These are phyloP conservation scores for Cajanus cajan DNA, from an alignment of 306 rosid species.

Conservation along the genomic window DNA sequence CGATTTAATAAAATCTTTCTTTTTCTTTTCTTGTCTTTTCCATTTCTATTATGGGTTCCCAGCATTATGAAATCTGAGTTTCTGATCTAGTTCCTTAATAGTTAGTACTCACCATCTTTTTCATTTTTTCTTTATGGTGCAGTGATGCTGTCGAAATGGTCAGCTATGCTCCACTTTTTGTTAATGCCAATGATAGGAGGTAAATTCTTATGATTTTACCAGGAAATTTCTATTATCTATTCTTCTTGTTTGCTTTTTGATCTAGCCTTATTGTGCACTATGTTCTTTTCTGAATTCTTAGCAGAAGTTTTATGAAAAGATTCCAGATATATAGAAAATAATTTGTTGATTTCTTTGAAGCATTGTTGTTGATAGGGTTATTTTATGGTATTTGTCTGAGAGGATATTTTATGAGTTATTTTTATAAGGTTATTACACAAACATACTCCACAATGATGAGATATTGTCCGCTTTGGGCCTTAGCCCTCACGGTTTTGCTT, in stretches of 20 bases:
- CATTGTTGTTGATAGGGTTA: no score
- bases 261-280: not conserved
- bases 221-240: not conserved
- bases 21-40: no score
- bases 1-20: not conserved
- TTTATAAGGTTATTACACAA: no score
- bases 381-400: no score
- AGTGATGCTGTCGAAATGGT: constrained; percentile 79
- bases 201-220: constrained; percentile 24
- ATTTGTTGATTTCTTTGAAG: not conserved
- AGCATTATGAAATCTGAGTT: constrained; percentile 7
- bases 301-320: not conserved
- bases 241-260: not conserved
- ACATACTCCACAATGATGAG: no score
- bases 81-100: constrained; percentile 18
- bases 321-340: not conserved
- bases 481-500: no score
- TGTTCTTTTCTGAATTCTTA: not conserved
- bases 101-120: constrained; percentile 27
- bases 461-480: no score
- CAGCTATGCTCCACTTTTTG: constrained; percentile 98
- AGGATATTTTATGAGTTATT: no score
- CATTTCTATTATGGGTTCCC: not conserved
- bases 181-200: constrained; percentile 74
- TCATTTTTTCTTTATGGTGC: constrained; percentile 32